Evolutionary conservation across 2,329 filamentous ascomycete genomes (phyloP).

Genomic region (Akanthomyces uredinophilus): DNA sequence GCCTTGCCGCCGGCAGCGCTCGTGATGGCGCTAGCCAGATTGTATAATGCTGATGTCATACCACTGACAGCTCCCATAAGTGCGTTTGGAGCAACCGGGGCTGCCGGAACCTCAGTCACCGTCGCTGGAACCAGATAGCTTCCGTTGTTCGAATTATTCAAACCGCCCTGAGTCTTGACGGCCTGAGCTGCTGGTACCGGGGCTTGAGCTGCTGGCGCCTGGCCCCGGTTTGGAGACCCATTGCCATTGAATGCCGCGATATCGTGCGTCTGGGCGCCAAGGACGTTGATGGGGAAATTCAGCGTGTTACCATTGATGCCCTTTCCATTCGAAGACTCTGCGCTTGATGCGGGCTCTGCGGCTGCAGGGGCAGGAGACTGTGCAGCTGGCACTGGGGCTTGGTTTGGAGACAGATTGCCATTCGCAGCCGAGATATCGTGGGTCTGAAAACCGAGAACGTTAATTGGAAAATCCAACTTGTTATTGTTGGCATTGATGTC

Average conservation of each 20-base stretch:
- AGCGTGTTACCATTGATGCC: neutral
- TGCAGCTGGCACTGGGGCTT: neutral
- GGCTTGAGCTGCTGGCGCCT: neutral
- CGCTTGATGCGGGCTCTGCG: neutral
- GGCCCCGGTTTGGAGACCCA: neutral
- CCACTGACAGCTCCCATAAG: neutral
- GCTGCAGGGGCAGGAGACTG: neutral
- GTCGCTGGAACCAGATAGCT: neutral
- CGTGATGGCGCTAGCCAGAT: neutral
- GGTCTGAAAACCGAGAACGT: constrained; percentile 3
- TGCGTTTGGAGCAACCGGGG: neutral
- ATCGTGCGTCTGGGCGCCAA: neutral
- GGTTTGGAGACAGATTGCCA: constrained; percentile 1
- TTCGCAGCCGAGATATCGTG: neutral
- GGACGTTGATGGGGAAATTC: neutral
- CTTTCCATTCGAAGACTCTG: neutral
- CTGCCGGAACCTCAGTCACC: neutral
- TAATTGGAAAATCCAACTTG: neutral
- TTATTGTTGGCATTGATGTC: constrained; percentile 5
- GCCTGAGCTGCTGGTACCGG: neutral
- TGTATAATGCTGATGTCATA: neutral
- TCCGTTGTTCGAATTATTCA: neutral
- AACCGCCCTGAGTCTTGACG: neutral
- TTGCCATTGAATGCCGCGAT: neutral
- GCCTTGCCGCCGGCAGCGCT: neutral